Percentiles rank a stretch among this genome's conserved stretches.
Evolutionary conservation across 1,284 basidiomycete genomes (phyloP).

Genomic region (Cryptococcus jaspeensis): DNA sequence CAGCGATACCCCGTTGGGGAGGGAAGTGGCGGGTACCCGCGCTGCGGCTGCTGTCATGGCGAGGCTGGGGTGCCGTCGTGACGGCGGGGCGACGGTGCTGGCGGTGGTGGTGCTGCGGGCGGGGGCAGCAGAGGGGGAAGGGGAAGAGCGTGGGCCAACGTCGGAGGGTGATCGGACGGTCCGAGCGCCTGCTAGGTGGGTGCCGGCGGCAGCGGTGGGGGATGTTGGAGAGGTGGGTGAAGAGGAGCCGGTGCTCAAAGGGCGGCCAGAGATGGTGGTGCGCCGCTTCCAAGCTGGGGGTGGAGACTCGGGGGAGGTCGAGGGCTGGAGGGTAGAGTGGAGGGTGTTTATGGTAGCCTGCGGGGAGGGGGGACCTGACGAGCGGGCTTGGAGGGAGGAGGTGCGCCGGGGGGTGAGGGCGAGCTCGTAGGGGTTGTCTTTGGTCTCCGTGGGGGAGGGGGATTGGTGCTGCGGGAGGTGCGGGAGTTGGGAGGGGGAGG

Average conservation of each 20-base stretch:
- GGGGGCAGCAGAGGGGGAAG: background rate
- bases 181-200: too few relatives aligned
- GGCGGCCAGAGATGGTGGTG: conserved; percentile 18
- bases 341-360: conserved; percentile 26
- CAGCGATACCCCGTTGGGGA: conserved; percentile 19
- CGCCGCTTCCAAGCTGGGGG: conserved; percentile 48
- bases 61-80: conserved; percentile 10
- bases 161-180: too few relatives aligned
- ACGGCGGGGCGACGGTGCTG: background rate
- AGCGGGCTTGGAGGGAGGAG: conserved; percentile 4
- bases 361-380: conserved; percentile 24
- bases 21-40: conserved; percentile 3
- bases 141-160: background rate
- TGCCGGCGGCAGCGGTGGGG: background rate
- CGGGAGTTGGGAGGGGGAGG: background rate
- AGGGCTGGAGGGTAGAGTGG: conserved; percentile 23
- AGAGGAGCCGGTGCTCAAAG: background rate
- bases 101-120: background rate
- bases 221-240: conserved; percentile 3
- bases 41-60: conserved; percentile 14
- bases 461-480: conserved; percentile 23
- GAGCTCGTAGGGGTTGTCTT: conserved; percentile 30
- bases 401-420: conserved; percentile 15
- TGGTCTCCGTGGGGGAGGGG: conserved; percentile 29
- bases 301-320: conserved; percentile 35